Evolutionary conservation across 768 basidiomycete species (phyloP), one percentile per base, ranked within the genome.

Genomic region (Rhodotorula graminis): DNA sequence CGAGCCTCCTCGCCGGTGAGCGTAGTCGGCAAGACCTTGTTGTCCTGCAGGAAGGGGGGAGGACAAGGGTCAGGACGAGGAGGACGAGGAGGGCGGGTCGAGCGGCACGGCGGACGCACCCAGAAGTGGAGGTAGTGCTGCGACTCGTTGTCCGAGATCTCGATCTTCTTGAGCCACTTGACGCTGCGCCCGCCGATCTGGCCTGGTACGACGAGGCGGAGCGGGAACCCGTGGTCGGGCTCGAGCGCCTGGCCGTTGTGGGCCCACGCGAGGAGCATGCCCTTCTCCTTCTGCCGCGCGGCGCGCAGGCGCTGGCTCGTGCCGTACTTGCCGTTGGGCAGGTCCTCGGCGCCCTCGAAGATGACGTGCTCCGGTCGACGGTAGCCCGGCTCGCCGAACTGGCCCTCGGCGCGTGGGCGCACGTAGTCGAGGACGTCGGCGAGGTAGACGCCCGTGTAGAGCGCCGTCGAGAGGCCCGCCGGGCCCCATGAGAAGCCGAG

Each of bases 221-320:
- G 76, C 1, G 88, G 88, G 74, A 84, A 87, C 19, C 88, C 88
- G 70, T 89, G 88, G 73, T 88, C 88, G 11, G 87, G 87, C 59
- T 84, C 84, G 15, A 89, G 81, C 23, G 84, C 83, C 58, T 74
- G 69, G 3, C 87, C 87, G 68, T 88, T 88, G 87, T 88, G 87
- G 23, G 82, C 84, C 86, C 86, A 84, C 14, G 83, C 83, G 80
- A 79, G 79, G 61, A 88, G 78, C 84, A 88, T 87, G 0, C 86
- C 85, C 72, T 81, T 82, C 29, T 82, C 81, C 68, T 77, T 81
- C 78, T 83, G 82, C 64, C 77, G 67, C 58, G 86, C 84, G 84
- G 85, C 85, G 42, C 81, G 82, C 42, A 86, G 73, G 19, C 80
- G 78, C 75, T 84, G 84, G 60, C 79, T 82, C 23, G 87, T 88